Base-by-base conservation (phyloP, 495 filamentous ascomycete genomes). In the Rhizodiscina lignyota region DNA sequence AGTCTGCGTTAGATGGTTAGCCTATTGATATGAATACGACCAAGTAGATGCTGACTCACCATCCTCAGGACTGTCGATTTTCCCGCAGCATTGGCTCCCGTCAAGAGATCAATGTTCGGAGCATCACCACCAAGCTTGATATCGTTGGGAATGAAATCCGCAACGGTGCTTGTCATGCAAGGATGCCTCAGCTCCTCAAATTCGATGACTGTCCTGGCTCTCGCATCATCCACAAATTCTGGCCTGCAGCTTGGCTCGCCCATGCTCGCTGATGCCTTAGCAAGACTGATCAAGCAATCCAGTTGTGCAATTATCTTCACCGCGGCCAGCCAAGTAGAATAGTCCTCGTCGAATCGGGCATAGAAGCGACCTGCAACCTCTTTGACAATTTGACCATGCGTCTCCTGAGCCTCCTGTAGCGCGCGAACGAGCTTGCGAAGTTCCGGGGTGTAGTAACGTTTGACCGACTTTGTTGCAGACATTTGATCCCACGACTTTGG, bases 31-130 rank as follows among this genome's bases (percentile, higher is more conserved):
- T 17, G 19, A 5, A 12, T 36, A 37, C 28, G 5, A 36, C 30
- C 20, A 15, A 18, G 21, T 16, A 21, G 17, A 28, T 18, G 18
- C 27, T 21, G 21, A 56, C 67, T 52, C 64, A 86, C 81, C 91
- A 96, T 96, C 42, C 89, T 73, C 15, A 99, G 73, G 36, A 96
- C 69, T n/a, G 89, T 99, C 5, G 89, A 99, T 60, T 99, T 99
- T 53, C 89, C 89, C 34, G 89, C 91, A 5, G 89, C 89, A 53
- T 99, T 99, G 30, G 89, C 89, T 48, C 89, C 89, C 3, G 89
- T 99, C 26, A 99, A 69, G 27, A 99, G 68, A 47, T 83, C 80
- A 47, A 99, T 86, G 49, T 84, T 94, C 32, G 85, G 54, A 1
- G 47, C 37, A 28, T 70, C 61, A 22, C 91, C 91, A 32, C 89